Conservation (phyloP, 805 yeast genomes). For the Metschnikowia sp. region DNA sequence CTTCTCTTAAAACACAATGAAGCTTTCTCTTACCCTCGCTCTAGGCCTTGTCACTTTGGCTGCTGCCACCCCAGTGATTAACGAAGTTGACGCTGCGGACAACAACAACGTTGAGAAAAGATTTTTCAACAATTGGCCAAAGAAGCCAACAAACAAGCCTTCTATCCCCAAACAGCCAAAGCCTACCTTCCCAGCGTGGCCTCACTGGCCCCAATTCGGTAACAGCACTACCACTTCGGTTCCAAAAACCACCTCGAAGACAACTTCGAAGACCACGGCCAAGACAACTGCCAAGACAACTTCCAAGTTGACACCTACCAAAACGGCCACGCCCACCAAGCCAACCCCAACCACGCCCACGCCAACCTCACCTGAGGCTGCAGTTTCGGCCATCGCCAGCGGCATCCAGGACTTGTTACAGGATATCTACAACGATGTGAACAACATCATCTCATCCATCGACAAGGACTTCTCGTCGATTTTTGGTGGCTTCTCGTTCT, state of each 20-base stretch:
- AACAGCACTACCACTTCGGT: slow-evolving; percentile 1
- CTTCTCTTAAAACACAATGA: slow-evolving; percentile 2
- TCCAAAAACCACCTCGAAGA: not conserved
- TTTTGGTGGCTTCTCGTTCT: not conserved
- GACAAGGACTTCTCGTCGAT: not conserved
- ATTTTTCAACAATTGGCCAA: too few relatives aligned
- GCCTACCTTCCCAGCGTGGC: not conserved
- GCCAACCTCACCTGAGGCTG: not conserved
- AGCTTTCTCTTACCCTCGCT: slow-evolving; percentile 5
- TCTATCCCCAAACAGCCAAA: not conserved
- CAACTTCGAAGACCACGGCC: not conserved
- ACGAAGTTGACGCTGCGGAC: too few relatives aligned
- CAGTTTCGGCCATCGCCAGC: slow-evolving; percentile 1
- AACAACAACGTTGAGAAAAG: too few relatives aligned
- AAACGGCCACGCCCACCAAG: not conserved
- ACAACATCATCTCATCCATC: not conserved
- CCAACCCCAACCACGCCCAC: not conserved
- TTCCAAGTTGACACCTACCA: not conserved
- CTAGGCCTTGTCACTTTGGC: slow-evolving; percentile 10
- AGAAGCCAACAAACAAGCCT: too few relatives aligned
- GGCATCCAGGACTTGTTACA: slow-evolving; percentile 1
- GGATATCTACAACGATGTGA: slow-evolving; percentile 2
- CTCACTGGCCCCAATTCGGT: not conserved
- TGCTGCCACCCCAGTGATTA: slow-evolving; percentile 8
- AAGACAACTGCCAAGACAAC: not conserved